These are phyloP conservation scores for Alternaria alternata DNA, from an alignment of 2,329 filamentous ascomycete species.

Conservation along the genomic window DNA sequence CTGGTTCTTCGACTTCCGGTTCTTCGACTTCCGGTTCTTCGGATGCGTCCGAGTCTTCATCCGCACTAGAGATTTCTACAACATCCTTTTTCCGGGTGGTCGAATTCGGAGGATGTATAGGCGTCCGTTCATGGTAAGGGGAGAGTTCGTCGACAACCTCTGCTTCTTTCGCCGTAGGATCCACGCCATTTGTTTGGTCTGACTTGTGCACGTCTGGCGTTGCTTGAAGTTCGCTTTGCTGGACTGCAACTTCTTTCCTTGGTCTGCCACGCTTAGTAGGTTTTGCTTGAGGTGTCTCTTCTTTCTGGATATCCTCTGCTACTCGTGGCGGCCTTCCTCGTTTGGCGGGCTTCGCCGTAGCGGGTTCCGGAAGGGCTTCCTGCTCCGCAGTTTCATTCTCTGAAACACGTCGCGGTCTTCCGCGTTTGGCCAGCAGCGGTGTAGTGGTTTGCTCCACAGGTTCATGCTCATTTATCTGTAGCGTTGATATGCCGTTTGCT, in stretches of 20 bases:
- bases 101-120: conserved; percentile 8
- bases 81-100: conserved; percentile 7
- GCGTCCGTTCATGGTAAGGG: conserved; percentile 20
- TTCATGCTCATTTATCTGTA: not conserved
- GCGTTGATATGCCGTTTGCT: not conserved
- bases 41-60: conserved; percentile 27
- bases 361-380: not conserved
- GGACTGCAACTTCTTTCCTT: conserved; percentile 7
- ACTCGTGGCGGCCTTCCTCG: conserved; percentile 16
- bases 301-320: not conserved
- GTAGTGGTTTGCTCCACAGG: not conserved
- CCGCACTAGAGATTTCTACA: conserved; percentile 23
- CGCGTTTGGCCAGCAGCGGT: conserved; percentile 5
- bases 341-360: conserved; percentile 3
- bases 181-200: conserved; percentile 12
- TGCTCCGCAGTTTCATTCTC: not conserved
- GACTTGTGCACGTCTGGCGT: conserved; percentile 25
- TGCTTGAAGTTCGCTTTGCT: conserved; percentile 13
- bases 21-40: conserved; percentile 29
- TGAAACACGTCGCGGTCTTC: conserved; percentile 12
- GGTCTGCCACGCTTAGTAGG: conserved; percentile 26
- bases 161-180: conserved; percentile 2
- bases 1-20: conserved; percentile 25
- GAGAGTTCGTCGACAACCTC: conserved; percentile 29
- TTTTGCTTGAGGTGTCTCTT: not conserved